Base-by-base conservation (phyloP, 306 rosid genomes). In the Fragaria vesca region DNA sequence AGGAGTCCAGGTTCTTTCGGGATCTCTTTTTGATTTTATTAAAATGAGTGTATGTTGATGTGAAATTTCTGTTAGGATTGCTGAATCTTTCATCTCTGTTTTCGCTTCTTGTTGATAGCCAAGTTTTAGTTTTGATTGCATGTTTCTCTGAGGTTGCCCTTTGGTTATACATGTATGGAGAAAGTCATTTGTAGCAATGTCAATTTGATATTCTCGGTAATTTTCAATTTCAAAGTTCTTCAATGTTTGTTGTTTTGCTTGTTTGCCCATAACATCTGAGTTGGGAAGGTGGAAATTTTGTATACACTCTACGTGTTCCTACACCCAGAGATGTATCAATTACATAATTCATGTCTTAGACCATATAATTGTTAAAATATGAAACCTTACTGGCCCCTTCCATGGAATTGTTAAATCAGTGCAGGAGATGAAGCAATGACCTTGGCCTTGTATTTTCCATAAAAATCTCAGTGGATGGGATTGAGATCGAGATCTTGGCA, bases 381-480 rank as follows among this genome's bases (percentile, higher is more conserved):
- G 57, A 16, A 48, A 16, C 57, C 16, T 51, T 51, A 51, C 21
- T 17, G 16, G 51, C 16, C 51, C 51, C 16, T 47, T 47, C 4
- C 51, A 12, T 47, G 51, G 51, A 11, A 47, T 47, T 20, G 32
- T 18, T 2, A 36, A 16, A 28, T n/a, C 4, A 46, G 2, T 62
- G 5, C 28, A 34, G 47, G 21, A 78, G 12, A 32, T 4, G 16
- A 73, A 40, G n/a, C 16, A 45, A 30, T 38, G 69, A 91, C 97
- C 95, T 90, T 92, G 47, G 97, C 98, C 82, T 94, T 92, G 79
- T 90, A 93, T 86, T 92, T 95, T 0, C 97, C 98, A 60, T 92
- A 94, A 69, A 90, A 95, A 42, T 95, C 97, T 75, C 92, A 95
- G 76, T 95, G 93, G 43, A 83, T 47, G 24, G 97, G 89, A 81